Evolutionary conservation across 331 rosid genomes (phyloP), one percentile per base, ranked within the genome.

Genomic region (Dryas integrifolia): DNA sequence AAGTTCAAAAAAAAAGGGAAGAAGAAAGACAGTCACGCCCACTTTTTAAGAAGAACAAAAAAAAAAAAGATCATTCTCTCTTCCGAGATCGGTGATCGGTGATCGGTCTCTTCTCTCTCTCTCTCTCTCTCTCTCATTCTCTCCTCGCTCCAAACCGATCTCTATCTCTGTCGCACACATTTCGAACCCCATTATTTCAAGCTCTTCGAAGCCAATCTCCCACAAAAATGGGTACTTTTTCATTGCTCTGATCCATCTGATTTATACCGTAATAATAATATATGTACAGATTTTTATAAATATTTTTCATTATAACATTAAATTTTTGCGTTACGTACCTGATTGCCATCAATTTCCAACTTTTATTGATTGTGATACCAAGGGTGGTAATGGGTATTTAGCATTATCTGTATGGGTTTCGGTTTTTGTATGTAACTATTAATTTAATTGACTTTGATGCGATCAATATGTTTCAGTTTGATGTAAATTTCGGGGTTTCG

Each of bases 201-300:
- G 39, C 80, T 74, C n/a, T 60, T 26, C 21, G 47, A 72, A 53
- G 49, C 75, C 84, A 70, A 70, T 80, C 65, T 50, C 67, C 21
- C 38, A 46, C 53, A 40, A 16, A 51, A 46, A 91, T 91, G 93
- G 92, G 96, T 92, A 86, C 21, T 68, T 58, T 76, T 56, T 63
- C 68, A 3, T 66, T 69, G 43, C 38, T 73, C 73, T 53, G 74
- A 70, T 76, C 75, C 76, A 75, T 84, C 84, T 39, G 73, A 50
- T 83, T 72, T 59, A 44, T 74, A n/a, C 61, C 58, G 24, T 47
- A 65, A 43, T 13, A 43, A 11, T 26, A 44, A 35, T 24, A 62
- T 62, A 62, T 39, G 78, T 73, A 14, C n/a, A 7, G 4, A 24
- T 14, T 48, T 48, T 14, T 78, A 7, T 58, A 18, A 5, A 70